These are phyloP conservation scores for Brachypodium distachyon DNA, from an alignment of 202 grass and related monocot genomes.

Conservation along the genomic window DNA sequence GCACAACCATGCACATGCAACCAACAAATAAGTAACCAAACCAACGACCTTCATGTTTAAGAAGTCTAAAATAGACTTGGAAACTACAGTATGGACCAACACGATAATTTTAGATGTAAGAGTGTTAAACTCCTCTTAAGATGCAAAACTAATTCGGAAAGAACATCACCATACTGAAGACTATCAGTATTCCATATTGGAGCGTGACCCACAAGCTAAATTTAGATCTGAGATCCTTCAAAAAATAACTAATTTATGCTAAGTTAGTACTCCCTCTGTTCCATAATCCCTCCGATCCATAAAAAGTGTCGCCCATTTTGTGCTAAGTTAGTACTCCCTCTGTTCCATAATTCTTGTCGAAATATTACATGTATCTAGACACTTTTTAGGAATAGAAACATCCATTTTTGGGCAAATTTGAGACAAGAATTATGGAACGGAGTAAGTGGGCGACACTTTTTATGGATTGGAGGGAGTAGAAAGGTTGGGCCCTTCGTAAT, in stretches of 20 bases:
- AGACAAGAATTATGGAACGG: too few species aligned
- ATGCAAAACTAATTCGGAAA: not conserved
- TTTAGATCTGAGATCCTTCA: not conserved
- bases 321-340: too few species aligned
- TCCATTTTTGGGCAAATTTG: too few species aligned
- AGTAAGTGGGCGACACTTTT: too few species aligned
- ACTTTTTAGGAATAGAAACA: too few species aligned
- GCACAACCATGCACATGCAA: not conserved
- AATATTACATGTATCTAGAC: too few species aligned
- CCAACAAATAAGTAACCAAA: constrained; percentile 3
- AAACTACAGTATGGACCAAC: not conserved
- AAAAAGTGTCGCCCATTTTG: too few species aligned
- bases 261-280: too few species aligned
- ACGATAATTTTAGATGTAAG: not conserved
- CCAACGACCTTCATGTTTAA: not conserved
- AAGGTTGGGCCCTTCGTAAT: not conserved
- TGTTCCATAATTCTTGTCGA: too few species aligned
- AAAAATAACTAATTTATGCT: constrained; percentile 1
- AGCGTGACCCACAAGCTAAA: not conserved
- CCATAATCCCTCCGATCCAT: too few species aligned
- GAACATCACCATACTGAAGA: not conserved
- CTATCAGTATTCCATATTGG: not conserved
- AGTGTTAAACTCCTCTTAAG: not conserved
- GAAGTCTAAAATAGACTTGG: not conserved
- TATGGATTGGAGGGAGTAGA: too few species aligned